Percentiles rank a stretch among this genome's conserved stretches.
These are phyloP conservation scores for Simmondsia chinensis DNA, from an alignment of 148 eudicot genomes.

Conservation along the genomic window DNA sequence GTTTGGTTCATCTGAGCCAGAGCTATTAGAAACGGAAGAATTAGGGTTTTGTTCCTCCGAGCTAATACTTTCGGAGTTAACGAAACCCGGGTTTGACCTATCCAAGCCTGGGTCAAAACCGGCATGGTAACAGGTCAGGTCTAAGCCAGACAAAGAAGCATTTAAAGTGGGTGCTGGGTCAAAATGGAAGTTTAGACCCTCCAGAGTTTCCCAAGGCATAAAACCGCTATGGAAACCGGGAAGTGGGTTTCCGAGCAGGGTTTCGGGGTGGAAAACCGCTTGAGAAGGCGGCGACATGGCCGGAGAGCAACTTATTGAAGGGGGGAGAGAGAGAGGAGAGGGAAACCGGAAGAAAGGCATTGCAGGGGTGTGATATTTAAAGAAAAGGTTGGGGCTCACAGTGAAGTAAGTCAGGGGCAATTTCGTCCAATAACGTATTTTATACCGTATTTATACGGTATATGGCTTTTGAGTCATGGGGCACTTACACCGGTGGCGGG, in stretches of 20 bases:
- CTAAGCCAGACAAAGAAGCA: neutral
- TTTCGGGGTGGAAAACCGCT: constrained; percentile 7
- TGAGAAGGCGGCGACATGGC: constrained; percentile 15
- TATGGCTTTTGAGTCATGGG: constrained; percentile 24
- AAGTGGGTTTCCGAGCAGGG: constrained; percentile 6
- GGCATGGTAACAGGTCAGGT: constrained; percentile 12
- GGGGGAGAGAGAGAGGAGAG: constrained; percentile 13
- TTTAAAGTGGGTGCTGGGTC: neutral
- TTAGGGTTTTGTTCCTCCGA: constrained; percentile 7
- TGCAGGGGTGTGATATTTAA: constrained; percentile 18
- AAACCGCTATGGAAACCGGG: constrained; percentile 6
- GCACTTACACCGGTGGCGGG: no score
- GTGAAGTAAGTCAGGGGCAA: constrained; percentile 8
- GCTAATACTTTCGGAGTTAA: no score
- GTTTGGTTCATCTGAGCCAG: constrained; percentile 18
- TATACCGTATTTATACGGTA: no score
- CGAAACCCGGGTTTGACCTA: no score
- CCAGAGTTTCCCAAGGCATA: constrained; percentile 15
- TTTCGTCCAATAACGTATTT: constrained; percentile 9
- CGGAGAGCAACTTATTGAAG: constrained; percentile 9
- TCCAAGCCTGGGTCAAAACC: constrained; percentile 1
- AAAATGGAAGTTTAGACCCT: constrained; percentile 2
- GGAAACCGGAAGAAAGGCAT: constrained; percentile 25
- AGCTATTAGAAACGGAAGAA: neutral
- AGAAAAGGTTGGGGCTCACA: neutral